Evolutionary conservation across 73 alveolate species (phyloP).

Genomic region (Durusdinium trenchii): DNA sequence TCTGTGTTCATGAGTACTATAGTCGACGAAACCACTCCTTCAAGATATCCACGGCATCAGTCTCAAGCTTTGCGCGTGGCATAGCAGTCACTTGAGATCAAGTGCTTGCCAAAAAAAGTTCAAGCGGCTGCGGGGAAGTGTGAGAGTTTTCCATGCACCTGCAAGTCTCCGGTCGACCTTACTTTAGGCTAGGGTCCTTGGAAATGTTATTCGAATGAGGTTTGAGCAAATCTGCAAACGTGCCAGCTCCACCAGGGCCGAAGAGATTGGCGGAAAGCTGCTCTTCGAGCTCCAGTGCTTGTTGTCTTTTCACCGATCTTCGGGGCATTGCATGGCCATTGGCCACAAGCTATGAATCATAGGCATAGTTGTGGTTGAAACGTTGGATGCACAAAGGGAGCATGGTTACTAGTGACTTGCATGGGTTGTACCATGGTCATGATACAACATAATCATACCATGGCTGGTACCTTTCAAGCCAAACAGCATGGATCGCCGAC

Average conservation of each 20-base stretch:
- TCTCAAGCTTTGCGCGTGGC: background rate
- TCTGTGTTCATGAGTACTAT: background rate
- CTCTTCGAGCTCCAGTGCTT: background rate
- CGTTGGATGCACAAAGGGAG: too few relatives aligned
- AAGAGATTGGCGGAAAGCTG: background rate
- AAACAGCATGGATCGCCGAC: too few relatives aligned
- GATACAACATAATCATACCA: too few relatives aligned
- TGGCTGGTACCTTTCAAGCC: too few relatives aligned
- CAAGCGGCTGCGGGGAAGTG: conserved; percentile 7
- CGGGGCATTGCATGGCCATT: too few relatives aligned
- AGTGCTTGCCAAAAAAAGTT: background rate
- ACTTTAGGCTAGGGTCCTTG: background rate
- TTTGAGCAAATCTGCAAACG: background rate
- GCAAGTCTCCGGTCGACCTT: background rate
- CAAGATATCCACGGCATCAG: background rate
- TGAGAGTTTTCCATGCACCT: background rate
- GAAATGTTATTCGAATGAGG: too few relatives aligned
- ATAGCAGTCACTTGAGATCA: background rate
- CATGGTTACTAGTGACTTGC: too few relatives aligned
- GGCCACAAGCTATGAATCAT: too few relatives aligned
- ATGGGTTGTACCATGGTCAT: too few relatives aligned
- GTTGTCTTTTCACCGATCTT: background rate
- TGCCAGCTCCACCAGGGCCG: conserved; percentile 8
- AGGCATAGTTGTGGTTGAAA: too few relatives aligned
- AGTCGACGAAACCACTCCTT: background rate